Conservation (phyloP, 257 asterid genomes). For the Solanum habrochaites region DNA sequence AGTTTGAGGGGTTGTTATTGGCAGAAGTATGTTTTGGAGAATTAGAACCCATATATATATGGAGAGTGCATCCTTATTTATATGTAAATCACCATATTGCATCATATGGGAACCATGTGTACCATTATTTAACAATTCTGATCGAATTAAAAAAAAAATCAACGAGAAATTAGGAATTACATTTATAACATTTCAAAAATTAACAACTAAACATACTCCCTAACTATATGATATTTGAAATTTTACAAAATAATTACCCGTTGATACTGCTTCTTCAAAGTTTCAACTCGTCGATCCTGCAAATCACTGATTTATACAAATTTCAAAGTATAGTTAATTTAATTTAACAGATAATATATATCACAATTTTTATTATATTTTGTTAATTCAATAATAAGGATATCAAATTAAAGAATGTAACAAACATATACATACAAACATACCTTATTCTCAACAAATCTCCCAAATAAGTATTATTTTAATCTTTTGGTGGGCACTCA, state of each 20-base stretch:
- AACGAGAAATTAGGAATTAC: no score
- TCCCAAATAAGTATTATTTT: conserved; percentile 62
- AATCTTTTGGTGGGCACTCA: conserved; percentile 25
- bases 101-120: conserved; percentile 72
- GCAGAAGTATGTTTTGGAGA: conserved; percentile 59
- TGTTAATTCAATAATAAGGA: no score
- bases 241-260: neutral
- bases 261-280: neutral
- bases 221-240: neutral
- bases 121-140: conserved; percentile 58
- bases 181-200: no score
- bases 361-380: no score
- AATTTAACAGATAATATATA: neutral
- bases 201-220: neutral
- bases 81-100: conserved; percentile 69
- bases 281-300: neutral
- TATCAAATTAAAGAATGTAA: neutral
- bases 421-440: neutral
- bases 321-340: neutral
- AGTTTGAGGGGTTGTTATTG: conserved; percentile 10
- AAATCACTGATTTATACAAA: neutral
- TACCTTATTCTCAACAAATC: conserved; percentile 85
- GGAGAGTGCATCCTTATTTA: conserved; percentile 37
- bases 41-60: conserved; percentile 57
- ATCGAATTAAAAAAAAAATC: neutral